Evolutionary conservation across 2,329 filamentous ascomycete genomes (phyloP), one percentile per base, ranked within the genome.

Genomic region (Plectosphaerella sp.): DNA sequence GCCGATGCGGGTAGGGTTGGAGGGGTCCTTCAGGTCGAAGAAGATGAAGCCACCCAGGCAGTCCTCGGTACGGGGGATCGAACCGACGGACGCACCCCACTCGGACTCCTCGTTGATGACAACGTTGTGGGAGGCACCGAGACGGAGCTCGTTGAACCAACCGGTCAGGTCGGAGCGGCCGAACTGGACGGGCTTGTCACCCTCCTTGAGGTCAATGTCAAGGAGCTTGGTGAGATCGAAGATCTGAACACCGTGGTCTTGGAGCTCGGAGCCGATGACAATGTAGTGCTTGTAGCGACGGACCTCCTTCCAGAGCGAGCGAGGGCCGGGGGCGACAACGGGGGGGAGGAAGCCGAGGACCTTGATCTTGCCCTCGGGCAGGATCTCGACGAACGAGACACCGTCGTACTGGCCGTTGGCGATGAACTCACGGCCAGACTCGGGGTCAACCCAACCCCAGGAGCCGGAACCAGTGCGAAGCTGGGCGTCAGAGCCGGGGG

Each of bases 231-330:
- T 77, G 74, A 83, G 72, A 58, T 85, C 81, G 56, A 85, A 85
- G 61, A 84, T 77, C 64, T 85, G 82, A 22, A 85, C 73, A 25
- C 77, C 76, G 58, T 84, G 80, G 50, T 67, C 62, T n/a, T 59
- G 57, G 5, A 75, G 72, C 58, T 71, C 68, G 47, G 62, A 67
- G 25, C 68, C 68, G 24, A 71, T 64, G 46, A 70, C 56, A 25
- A 64, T 53, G 54, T 59, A 65, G 57, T 63, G 58, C 57, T 63
- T 64, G 60, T 63, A 70, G 2, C 62, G 61, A 14, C 63, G 60
- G 52, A 71, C 65, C 58, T 71, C 68, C 8, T 65, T 61, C 67
- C 67, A 71, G 45, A 60, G 51, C 10, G 54, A 50, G 35, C 45
- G 20, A 5, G 36, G 41, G n/a, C 47, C 25, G 8, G 50, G 47